phyloP scores from a whole-genome alignment of 805 yeast species.

The Candida orba region DNA sequence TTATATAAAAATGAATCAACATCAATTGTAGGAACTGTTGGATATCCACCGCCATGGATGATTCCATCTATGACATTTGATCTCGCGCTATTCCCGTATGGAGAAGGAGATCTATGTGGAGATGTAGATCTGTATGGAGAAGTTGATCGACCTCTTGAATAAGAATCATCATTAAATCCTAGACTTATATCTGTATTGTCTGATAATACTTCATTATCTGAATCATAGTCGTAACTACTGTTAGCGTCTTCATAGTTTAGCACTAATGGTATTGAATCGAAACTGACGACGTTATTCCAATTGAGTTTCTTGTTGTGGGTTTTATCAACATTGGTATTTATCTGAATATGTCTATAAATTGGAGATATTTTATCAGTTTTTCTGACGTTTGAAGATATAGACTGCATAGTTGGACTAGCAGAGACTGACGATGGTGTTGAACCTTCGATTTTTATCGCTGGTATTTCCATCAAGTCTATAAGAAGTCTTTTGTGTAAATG shows the following conservation, averaged over 20 bases:
- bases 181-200: background rate
- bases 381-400: too few species aligned
- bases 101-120: slow-evolving; percentile 10
- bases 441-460: too few species aligned
- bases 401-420: too few species aligned
- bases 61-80: slow-evolving; percentile 10
- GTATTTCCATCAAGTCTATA: too few species aligned
- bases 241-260: slow-evolving; percentile 2
- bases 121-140: slow-evolving; percentile 1
- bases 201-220: background rate
- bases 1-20: slow-evolving; percentile 12
- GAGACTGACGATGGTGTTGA: too few species aligned
- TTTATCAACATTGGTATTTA: background rate
- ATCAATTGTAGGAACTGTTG: slow-evolving; percentile 12
- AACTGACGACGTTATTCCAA: slow-evolving; percentile 6
- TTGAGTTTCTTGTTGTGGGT: too few species aligned
- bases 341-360: background rate
- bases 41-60: slow-evolving; percentile 19
- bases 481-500: too few species aligned
- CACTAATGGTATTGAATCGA: slow-evolving; percentile 5
- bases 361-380: background rate
- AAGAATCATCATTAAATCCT: background rate
- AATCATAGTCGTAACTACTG: background rate
- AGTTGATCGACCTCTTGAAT: background rate
- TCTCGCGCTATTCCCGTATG: background rate